phyloP scores from a whole-genome alignment of 768 basidiomycete genomes.

The Lactarius sanguifluus region DNA sequence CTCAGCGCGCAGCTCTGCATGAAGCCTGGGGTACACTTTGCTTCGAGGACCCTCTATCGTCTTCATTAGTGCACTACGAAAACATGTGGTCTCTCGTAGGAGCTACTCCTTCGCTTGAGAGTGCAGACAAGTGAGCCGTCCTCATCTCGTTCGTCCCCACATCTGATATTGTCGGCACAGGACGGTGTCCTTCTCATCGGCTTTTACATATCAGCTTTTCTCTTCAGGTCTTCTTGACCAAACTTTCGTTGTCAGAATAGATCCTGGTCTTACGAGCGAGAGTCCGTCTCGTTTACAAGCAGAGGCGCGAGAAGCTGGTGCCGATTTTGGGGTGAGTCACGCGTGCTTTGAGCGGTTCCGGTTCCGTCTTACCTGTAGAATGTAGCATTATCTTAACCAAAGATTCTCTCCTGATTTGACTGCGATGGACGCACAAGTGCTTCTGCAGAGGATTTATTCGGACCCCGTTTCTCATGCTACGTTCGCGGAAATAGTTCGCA shows the following conservation, averaged over 20 bases:
- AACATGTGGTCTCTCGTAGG: slow-evolving; percentile 25
- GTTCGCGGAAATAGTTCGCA: slow-evolving; percentile 57
- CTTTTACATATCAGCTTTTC: slow-evolving; percentile 57
- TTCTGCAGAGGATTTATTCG: slow-evolving; percentile 25
- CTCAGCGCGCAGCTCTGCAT: slow-evolving; percentile 24
- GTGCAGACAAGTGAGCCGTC: slow-evolving; percentile 19
- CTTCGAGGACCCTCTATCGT: slow-evolving; percentile 19
- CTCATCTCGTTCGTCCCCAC: not conserved
- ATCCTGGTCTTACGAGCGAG: slow-evolving; percentile 52
- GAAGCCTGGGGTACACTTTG: slow-evolving; percentile 27
- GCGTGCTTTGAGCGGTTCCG: slow-evolving; percentile 9
- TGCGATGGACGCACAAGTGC: slow-evolving; percentile 15
- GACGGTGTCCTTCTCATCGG: slow-evolving; percentile 37
- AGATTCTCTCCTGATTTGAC: slow-evolving; percentile 41
- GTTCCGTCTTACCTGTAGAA: slow-evolving; percentile 24
- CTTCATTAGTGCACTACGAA: slow-evolving; percentile 25
- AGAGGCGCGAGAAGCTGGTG: slow-evolving; percentile 62
- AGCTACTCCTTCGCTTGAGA: slow-evolving; percentile 14
- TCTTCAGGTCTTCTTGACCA: slow-evolving; percentile 55
- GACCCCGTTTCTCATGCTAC: slow-evolving; percentile 43
- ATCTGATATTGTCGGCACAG: slow-evolving; percentile 4
- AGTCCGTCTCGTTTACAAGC: slow-evolving; percentile 46
- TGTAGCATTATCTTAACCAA: slow-evolving; percentile 56
- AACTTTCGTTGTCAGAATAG: slow-evolving; percentile 49
- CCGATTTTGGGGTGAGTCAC: slow-evolving; percentile 54